These are phyloP conservation scores for Saccharomycopsis fermentans DNA, from an alignment of 805 yeast genomes.

Conservation along the genomic window DNA sequence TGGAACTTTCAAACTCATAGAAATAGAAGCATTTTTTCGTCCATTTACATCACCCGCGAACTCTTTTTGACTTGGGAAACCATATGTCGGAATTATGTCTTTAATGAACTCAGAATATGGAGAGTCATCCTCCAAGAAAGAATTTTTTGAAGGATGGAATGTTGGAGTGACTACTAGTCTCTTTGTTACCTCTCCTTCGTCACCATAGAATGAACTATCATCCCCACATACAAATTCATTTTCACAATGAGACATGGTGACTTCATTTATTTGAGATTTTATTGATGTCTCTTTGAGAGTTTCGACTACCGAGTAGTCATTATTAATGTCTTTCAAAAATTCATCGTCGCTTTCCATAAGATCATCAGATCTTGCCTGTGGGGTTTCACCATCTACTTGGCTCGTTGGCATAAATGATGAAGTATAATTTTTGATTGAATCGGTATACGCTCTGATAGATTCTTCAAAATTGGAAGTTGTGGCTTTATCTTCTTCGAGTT, in stretches of 20 bases:
- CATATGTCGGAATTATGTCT: background rate
- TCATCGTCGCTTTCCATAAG: background rate
- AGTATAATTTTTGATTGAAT: background rate
- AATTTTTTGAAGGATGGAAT: background rate
- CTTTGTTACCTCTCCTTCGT: background rate
- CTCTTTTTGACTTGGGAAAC: background rate
- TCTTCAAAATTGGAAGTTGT: background rate
- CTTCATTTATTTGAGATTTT: background rate
- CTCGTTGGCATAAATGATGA: background rate
- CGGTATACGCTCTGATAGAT: background rate
- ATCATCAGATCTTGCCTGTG: background rate
- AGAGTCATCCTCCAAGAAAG: background rate
- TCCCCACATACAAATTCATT: background rate
- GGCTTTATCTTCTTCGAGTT: background rate
- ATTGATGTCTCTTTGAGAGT: background rate
- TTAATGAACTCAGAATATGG: constrained; percentile 1
- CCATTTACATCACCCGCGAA: too few species aligned
- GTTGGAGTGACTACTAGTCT: constrained; percentile 1
- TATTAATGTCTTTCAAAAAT: constrained; percentile 3
- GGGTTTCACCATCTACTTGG: background rate
- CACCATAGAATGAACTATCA: background rate
- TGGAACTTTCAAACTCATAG: too few species aligned
- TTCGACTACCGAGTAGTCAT: constrained; percentile 13
- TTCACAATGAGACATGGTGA: background rate
- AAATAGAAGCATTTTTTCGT: too few species aligned